A percentile compares a stretch with the other conserved stretches of the same genome.
Evolutionary conservation across 2,329 filamentous ascomycete species (phyloP).

Genomic region (Colletotrichum karsti): DNA sequence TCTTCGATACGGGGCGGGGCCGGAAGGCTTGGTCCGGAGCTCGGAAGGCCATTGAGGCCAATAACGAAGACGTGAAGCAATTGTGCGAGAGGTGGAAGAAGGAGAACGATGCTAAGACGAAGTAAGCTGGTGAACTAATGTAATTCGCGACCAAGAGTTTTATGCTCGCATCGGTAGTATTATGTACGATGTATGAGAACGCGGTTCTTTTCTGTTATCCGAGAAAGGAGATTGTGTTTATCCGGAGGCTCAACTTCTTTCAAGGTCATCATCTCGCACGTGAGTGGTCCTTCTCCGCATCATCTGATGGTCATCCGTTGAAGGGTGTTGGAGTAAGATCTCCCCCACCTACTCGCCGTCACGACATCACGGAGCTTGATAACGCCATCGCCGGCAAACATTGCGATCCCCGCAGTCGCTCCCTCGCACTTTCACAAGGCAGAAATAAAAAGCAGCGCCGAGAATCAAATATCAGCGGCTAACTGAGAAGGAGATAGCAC

Average conservation of each 20-base stretch:
- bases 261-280: background rate
- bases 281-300: background rate
- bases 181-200: too few relatives aligned
- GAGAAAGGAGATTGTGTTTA: too few relatives aligned
- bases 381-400: conserved; percentile 3
- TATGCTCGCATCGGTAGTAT: accelerated
- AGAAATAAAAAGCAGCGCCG: background rate
- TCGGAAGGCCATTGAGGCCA: conserved; percentile 37
- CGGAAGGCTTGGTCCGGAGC: conserved; percentile 51
- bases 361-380: conserved; percentile 17
- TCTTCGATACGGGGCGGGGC: conserved; percentile 48
- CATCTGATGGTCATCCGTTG: background rate
- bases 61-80: conserved; percentile 34
- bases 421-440: too few relatives aligned
- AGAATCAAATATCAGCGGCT: background rate
- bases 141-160: background rate
- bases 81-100: conserved; percentile 16
- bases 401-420: background rate
- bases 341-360: conserved; percentile 16
- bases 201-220: too few relatives aligned
- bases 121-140: too few relatives aligned
- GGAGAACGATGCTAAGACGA: background rate
- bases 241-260: too few relatives aligned
- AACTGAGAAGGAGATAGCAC: background rate
- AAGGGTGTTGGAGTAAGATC: background rate